A percentile compares a stretch with the other conserved stretches of the same genome.
These are phyloP conservation scores for Didymella glomerata DNA, from an alignment of 2,329 filamentous ascomycete species.

Conservation along the genomic window DNA sequence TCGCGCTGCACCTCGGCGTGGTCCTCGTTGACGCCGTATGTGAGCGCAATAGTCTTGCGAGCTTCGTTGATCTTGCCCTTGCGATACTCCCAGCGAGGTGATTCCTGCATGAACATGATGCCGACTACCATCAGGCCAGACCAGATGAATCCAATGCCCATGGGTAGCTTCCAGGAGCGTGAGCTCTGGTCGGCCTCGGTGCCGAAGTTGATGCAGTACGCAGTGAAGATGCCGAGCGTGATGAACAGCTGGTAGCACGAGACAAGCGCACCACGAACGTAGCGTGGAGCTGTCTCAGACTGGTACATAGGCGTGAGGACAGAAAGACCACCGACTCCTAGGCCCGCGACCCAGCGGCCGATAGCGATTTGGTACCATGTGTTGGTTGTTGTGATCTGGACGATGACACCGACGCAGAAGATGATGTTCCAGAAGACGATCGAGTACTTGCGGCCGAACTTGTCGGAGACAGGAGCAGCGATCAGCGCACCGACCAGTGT, in stretches of 20 bases:
- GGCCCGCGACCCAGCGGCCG: conserved; percentile 71
- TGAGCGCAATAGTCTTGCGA: conserved; percentile 60
- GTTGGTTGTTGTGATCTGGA: conserved; percentile 67
- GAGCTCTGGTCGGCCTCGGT: conserved; percentile 61
- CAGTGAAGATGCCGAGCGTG: conserved; percentile 70
- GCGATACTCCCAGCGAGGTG: conserved; percentile 67
- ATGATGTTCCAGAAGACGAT: conserved; percentile 71
- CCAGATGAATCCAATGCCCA: conserved; percentile 67
- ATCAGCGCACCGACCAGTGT: conserved; percentile 76
- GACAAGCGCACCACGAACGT: conserved; percentile 70
- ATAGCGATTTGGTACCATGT: conserved; percentile 70
- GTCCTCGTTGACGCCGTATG: conserved; percentile 64
- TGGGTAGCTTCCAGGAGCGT: conserved; percentile 70
- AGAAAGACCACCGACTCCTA: conserved; percentile 71
- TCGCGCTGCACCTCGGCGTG: conserved; percentile 64
- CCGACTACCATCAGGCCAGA: conserved; percentile 62
- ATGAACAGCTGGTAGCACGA: conserved; percentile 73
- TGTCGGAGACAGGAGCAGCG: conserved; percentile 66
- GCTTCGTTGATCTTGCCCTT: conserved; percentile 62
- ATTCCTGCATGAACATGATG: conserved; percentile 65
- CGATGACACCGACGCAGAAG: conserved; percentile 69
- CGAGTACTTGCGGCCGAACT: conserved; percentile 67
- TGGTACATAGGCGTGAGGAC: conserved; percentile 70
- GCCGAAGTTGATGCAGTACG: conserved; percentile 65
- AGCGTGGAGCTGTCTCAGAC: conserved; percentile 69